Evolutionary conservation across 1,139 yeast species (phyloP).

Genomic region (Blastobotrys buckinghamii): DNA sequence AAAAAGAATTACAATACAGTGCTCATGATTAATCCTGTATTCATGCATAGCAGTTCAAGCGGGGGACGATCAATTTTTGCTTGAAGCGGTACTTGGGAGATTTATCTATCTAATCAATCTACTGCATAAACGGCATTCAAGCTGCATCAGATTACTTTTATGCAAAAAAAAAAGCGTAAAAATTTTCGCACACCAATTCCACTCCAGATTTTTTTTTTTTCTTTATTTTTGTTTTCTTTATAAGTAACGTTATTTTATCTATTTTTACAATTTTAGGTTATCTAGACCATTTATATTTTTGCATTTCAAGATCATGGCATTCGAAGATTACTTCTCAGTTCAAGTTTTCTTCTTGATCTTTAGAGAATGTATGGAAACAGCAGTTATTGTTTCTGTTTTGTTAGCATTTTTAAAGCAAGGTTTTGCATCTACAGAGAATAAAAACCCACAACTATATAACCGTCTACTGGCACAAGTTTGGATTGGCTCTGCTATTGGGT

Average conservation of each 20-base stretch:
- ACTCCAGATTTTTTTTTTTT: too few relatives aligned
- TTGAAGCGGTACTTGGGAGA: background rate
- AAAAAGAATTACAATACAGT: too few relatives aligned
- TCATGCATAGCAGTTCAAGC: too few relatives aligned
- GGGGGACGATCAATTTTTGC: too few relatives aligned
- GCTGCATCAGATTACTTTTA: background rate
- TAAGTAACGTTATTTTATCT: background rate
- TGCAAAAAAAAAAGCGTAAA: too few relatives aligned
- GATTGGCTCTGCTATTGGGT: conserved; percentile 72
- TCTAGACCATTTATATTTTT: too few relatives aligned
- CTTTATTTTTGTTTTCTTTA: background rate
- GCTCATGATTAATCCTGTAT: too few relatives aligned
- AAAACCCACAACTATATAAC: conserved; percentile 47
- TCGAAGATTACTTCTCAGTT: conserved; percentile 54
- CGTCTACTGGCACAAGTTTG: conserved; percentile 66
- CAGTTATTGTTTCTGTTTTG: conserved; percentile 77
- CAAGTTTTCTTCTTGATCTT: conserved; percentile 84
- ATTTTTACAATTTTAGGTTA: background rate
- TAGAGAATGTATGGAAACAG: conserved; percentile 83
- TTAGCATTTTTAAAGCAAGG: conserved; percentile 74
- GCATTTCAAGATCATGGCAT: conserved; percentile 25
- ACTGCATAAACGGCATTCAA: background rate
- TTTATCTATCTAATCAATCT: background rate
- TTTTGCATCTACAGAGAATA: conserved; percentile 24
- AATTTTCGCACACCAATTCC: too few relatives aligned